Evolutionary conservation across 768 basidiomycete species (phyloP).

Genomic region (Crucibulum laeve): DNA sequence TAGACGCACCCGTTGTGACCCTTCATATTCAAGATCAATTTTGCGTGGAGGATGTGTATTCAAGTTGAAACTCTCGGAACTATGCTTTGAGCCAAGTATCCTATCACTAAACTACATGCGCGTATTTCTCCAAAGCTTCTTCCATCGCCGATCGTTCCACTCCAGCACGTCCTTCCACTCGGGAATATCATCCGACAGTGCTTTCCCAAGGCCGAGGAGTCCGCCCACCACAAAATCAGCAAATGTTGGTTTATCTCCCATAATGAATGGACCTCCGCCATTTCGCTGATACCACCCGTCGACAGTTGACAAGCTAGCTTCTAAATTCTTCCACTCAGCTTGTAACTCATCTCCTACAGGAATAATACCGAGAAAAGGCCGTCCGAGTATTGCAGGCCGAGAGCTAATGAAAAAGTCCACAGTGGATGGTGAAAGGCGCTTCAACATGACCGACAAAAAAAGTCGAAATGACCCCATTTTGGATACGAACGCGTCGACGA

Average conservation of each 20-base stretch:
- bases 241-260: conserved; percentile 31
- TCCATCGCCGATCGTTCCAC: conserved; percentile 39
- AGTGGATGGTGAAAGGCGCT: conserved; percentile 15
- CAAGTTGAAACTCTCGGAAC: too few species aligned
- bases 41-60: too few species aligned
- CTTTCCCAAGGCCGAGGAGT: conserved; percentile 23
- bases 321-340: conserved; percentile 31
- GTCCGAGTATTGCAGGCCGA: conserved; percentile 26
- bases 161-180: conserved; percentile 34
- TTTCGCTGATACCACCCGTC: conserved; percentile 23
- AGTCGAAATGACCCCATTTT: conserved; percentile 13
- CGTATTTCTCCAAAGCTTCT: conserved; percentile 23
- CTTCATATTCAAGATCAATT: too few species aligned
- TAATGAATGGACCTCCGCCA: conserved; percentile 25
- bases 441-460: conserved; percentile 11
- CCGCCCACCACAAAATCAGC: conserved; percentile 34
- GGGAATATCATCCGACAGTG: conserved; percentile 28
- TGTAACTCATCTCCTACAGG: conserved; percentile 23
- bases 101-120: too few species aligned
- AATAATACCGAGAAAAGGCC: conserved; percentile 27
- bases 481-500: conserved; percentile 16
- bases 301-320: conserved; percentile 22
- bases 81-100: too few species aligned
- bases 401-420: conserved; percentile 30
- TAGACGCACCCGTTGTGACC: too few species aligned